Evolutionary conservation across 2,329 filamentous ascomycete genomes (phyloP), one percentile per base, ranked within the genome.

Genomic region (Chaetomiaceae sp.): DNA sequence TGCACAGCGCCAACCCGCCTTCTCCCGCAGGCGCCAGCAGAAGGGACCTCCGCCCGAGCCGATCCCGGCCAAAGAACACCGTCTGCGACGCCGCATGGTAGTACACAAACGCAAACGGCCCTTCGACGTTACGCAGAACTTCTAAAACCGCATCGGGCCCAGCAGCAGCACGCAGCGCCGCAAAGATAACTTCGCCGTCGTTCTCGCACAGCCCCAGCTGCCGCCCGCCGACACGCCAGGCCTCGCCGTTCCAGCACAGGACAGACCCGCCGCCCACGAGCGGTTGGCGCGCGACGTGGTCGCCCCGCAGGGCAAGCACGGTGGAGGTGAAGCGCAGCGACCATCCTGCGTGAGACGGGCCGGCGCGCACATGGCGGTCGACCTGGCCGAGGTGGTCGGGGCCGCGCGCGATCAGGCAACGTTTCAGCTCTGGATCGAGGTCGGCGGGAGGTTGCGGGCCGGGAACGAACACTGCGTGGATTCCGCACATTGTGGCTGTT

Each of bases 191-290:
- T 58, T 84, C 75, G 3, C 86, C 86, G 65, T 98, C 93, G 61
- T 95, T 96, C 47, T 81, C 86, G 6, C 60, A 48, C 14, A 94
- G 71, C 1, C 60, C 48, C n/a, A 95, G 71, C 1, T 64, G 58
- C 9, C 74, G 57, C 27, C 73, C 74, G 8, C 66, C 67, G 40
- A 95, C 74, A 47, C 77, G 83, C 93, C 93, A 98, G 1, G 89
- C 91, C 63, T 98, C 93, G 35, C 93, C 93, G 61, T 98, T 98
- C 93, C 93, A 98, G 73, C 91, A 96, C 2, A 98, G 73, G 1
- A 87, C 71, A 1, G 84, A 88, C 4, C 74, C 73, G 0, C 74
- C 75, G 14, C 15, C 29, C 3, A 61, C 30, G 54, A 95, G 75
- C 2, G 93, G 93, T 63, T 97, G 93, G 27, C 68, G 62, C 6